Evolutionary conservation across 2,329 filamentous ascomycete genomes (phyloP).

Genomic region (Mariannaea elegans): DNA sequence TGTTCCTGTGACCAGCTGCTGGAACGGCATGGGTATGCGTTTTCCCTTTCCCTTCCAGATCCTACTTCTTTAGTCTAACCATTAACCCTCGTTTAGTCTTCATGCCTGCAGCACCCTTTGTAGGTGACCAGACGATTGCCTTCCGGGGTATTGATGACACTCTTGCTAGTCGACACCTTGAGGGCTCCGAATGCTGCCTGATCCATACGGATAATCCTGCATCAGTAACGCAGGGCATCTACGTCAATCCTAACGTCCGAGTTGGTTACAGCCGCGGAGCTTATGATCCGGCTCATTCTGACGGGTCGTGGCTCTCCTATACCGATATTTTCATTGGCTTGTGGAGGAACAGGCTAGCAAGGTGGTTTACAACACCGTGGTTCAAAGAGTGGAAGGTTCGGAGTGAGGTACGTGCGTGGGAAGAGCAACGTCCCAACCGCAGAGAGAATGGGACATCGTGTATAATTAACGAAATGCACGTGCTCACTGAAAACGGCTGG

Average conservation of each 20-base stretch:
- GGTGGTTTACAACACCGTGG: conserved; percentile 9
- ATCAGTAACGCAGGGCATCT: neutral
- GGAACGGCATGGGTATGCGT: conserved; percentile 8
- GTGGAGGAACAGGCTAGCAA: neutral
- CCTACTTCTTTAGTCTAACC: neutral
- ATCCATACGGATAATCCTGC: neutral
- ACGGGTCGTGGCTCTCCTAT: neutral
- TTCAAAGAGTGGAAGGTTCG: neutral
- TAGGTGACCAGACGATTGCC: neutral
- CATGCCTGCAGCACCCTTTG: neutral
- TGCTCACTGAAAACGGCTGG: conserved; percentile 1
- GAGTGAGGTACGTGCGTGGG: neutral
- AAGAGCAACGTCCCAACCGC: neutral
- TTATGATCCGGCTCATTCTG: neutral
- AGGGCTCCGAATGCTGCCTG: conserved; percentile 3
- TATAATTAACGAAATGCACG: conserved; percentile 7
- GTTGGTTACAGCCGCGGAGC: neutral
- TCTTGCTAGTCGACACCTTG: neutral
- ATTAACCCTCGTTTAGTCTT: neutral
- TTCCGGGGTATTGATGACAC: conserved; percentile 1
- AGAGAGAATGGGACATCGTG: neutral
- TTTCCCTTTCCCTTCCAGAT: neutral
- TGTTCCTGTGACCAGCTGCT: neutral
- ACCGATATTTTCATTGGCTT: neutral
- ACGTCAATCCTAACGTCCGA: conserved; percentile 3